These are phyloP conservation scores for Haplosporangium gracile DNA, from an alignment of 192 early-diverging fungal species.

Conservation along the genomic window DNA sequence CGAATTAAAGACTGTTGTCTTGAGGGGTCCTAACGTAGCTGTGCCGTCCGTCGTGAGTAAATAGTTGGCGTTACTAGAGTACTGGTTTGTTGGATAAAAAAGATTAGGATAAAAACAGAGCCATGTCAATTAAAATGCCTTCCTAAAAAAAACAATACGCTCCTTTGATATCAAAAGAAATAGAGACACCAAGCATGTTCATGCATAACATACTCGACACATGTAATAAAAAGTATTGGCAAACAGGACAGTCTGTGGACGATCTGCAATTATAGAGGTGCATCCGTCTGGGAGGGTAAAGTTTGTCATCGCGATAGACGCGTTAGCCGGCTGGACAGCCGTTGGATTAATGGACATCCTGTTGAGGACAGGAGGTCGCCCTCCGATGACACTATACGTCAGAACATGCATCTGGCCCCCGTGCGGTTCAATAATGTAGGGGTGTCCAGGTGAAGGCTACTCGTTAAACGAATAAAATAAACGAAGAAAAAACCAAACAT, in stretches of 20 bases:
- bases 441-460: background rate
- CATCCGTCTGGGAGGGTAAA: background rate
- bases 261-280: background rate
- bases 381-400: background rate
- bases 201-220: background rate
- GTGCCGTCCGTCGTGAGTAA: conserved; percentile 11
- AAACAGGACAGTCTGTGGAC: background rate
- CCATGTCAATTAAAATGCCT: too few species aligned
- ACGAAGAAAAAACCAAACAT: background rate
- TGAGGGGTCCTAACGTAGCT: background rate
- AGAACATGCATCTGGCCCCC: background rate
- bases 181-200: too few species aligned
- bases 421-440: background rate
- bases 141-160: too few species aligned
- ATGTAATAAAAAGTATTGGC: background rate
- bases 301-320: background rate
- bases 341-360: conserved; percentile 12
- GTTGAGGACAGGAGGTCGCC: background rate
- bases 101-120: background rate
- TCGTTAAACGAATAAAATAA: background rate
- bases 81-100: background rate
- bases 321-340: background rate
- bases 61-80: conserved; percentile 1
- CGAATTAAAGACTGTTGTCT: background rate
- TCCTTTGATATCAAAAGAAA: too few species aligned